A percentile compares a stretch with the other conserved stretches of the same genome.
These are phyloP conservation scores for Phytophthora lateralis DNA, from an alignment of 352 stramenopile genomes.

Conservation along the genomic window DNA sequence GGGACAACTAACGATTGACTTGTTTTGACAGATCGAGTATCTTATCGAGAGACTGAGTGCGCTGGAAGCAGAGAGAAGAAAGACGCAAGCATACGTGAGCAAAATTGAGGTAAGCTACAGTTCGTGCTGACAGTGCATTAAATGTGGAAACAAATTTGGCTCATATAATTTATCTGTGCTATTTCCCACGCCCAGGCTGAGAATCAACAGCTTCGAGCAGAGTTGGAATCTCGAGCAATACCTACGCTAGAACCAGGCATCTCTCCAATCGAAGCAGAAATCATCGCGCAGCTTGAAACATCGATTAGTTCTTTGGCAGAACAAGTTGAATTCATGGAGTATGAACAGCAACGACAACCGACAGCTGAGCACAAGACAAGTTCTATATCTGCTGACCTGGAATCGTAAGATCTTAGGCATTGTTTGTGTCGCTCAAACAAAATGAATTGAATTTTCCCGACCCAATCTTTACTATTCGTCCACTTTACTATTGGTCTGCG, in stretches of 20 bases:
- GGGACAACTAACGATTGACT: neutral
- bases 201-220: constrained; percentile 41
- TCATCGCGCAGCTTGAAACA: constrained; percentile 52
- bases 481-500: too few relatives aligned
- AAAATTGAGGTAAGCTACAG: constrained; percentile 49
- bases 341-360: constrained; percentile 30
- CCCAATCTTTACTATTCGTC: too few relatives aligned
- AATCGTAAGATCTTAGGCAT: neutral
- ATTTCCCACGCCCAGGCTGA: constrained; percentile 30
- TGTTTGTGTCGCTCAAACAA: neutral
- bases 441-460: too few relatives aligned
- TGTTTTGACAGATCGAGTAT: constrained; percentile 55
- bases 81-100: constrained; percentile 38
- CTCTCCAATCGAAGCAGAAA: constrained; percentile 45
- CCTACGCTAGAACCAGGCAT: constrained; percentile 13
- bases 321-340: constrained; percentile 49
- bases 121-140: neutral
- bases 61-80: constrained; percentile 51
- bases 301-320: constrained; percentile 51
- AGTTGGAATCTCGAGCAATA: constrained; percentile 28
- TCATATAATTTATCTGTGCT: neutral
- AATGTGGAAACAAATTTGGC: neutral
- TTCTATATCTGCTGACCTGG: neutral
- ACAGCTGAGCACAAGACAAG: neutral
- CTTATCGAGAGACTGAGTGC: constrained; percentile 56